These are phyloP conservation scores for Aeschynomene evenia DNA, from an alignment of 306 rosid species.

Conservation along the genomic window DNA sequence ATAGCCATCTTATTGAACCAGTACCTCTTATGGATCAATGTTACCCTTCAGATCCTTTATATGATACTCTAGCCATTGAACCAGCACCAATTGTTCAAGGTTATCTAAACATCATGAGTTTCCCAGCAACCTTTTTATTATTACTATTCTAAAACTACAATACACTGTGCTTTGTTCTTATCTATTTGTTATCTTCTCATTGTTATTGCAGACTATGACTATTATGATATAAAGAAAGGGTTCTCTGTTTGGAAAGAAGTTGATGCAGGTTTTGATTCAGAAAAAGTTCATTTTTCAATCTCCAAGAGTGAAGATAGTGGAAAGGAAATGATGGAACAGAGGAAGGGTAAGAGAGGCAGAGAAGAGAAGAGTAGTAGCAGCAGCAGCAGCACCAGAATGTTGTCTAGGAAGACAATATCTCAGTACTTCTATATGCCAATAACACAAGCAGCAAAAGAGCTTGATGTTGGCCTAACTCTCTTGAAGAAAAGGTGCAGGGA, in stretches of 20 bases:
- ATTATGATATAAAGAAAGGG: constrained; percentile 24
- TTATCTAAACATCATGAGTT: not conserved
- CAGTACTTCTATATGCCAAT: constrained; percentile 82
- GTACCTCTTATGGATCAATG: constrained; percentile 31
- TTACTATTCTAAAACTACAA: too few species aligned
- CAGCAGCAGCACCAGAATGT: constrained; percentile 26
- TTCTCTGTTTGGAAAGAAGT: constrained; percentile 34
- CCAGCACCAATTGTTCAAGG: constrained; percentile 39
- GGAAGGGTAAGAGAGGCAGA: not conserved
- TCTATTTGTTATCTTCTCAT: not conserved
- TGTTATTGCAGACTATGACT: constrained; percentile 38
- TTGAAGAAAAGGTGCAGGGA: constrained; percentile 84
- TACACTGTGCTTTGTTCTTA: not conserved
- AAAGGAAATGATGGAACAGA: constrained; percentile 15
- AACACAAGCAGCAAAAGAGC: constrained; percentile 71
- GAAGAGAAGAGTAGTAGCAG: constrained; percentile 15
- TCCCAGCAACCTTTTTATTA: not conserved
- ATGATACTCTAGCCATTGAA: constrained; percentile 32
- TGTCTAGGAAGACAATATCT: constrained; percentile 51
- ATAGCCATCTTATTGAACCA: constrained; percentile 7
- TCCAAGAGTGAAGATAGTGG: constrained; percentile 18
- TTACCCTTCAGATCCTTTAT: constrained; percentile 30
- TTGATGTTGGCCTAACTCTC: constrained; percentile 74
- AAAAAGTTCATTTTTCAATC: not conserved
- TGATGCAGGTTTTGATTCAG: constrained; percentile 27